These are phyloP conservation scores for Beta corolliflora DNA, from an alignment of 179 eudicot species.

Conservation along the genomic window DNA sequence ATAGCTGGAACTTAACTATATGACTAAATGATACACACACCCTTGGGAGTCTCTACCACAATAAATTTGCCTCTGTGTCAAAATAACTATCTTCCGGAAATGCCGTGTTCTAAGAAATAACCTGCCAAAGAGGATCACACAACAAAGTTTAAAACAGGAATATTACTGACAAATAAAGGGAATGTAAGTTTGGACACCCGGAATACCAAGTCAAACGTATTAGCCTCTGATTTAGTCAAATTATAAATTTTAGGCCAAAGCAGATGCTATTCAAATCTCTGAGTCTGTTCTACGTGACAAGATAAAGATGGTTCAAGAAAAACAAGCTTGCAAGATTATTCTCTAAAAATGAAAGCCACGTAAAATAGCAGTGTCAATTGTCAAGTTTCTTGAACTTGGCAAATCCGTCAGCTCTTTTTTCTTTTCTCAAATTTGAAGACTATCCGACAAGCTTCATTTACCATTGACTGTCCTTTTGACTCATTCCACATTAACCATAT, in stretches of 20 bases:
- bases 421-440: background rate
- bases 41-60: background rate
- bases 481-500: background rate
- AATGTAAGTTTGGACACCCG: background rate
- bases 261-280: background rate
- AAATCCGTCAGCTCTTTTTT: background rate
- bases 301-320: background rate
- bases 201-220: background rate
- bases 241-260: background rate
- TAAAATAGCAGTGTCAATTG: background rate
- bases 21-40: background rate
- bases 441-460: background rate
- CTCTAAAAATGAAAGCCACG: background rate
- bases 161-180: background rate
- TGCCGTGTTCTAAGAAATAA: background rate
- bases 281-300: background rate
- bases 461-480: background rate
- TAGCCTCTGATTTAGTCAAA: background rate
- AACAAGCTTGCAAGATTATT: background rate
- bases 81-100: background rate
- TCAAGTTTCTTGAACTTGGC: conserved; percentile 4
- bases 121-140: background rate
- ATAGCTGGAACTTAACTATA: background rate
- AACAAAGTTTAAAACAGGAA: background rate
- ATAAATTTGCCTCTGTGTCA: background rate